Conservation (phyloP, 177 flowering plant genomes). For the Vitis hybrid region DNA sequence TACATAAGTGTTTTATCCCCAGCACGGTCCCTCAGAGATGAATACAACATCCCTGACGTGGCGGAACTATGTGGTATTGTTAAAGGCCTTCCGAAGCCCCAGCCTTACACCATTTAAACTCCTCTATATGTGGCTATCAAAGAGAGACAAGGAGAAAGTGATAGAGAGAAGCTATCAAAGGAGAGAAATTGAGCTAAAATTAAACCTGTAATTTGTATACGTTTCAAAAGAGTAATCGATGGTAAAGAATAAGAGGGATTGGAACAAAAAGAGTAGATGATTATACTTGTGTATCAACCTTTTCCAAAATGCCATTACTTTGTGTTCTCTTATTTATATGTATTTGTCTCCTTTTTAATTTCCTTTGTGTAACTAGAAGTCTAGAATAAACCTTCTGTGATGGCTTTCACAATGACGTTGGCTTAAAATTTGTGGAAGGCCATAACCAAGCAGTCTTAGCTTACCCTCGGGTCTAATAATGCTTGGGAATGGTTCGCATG, state of each 20-base stretch:
- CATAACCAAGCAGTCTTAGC: no score
- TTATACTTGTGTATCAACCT: not conserved
- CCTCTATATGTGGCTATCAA: not conserved
- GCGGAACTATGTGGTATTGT: conserved; percentile 39
- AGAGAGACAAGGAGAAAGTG: not conserved
- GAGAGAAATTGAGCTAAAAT: not conserved
- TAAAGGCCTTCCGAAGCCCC: conserved; percentile 37
- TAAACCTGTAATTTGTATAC: not conserved
- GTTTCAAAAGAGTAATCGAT: not conserved
- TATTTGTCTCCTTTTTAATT: no score
- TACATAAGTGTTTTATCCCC: conserved; percentile 51
- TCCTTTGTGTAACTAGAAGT: no score
- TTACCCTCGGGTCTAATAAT: no score
- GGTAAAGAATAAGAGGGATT: not conserved
- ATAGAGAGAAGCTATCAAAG: not conserved
- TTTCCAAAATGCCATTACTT: not conserved
- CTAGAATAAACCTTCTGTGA: no score
- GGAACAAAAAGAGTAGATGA: not conserved
- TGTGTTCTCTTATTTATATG: no score
- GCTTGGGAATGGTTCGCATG: no score
- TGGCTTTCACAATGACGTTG: no score
- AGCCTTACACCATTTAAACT: conserved; percentile 32
- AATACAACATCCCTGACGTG: conserved; percentile 49
- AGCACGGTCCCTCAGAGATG: conserved; percentile 44
- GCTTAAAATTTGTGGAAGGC: no score